Evolutionary conservation across 345 rosid genomes (phyloP), one percentile per base, ranked within the genome.

Genomic region (Acer campestre): DNA sequence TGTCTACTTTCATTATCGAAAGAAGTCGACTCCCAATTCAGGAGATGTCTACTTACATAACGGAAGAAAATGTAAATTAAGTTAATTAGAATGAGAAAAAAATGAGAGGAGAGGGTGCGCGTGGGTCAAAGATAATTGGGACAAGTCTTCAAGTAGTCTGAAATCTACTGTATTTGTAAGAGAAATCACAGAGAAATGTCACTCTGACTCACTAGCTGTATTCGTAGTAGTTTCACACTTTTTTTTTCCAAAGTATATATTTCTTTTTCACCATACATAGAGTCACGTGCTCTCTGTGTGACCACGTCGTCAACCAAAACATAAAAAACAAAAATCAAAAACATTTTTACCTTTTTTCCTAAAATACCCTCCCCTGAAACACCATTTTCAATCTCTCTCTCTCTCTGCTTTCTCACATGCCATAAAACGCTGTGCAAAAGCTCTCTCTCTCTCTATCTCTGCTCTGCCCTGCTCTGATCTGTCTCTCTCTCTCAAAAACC

Each of bases 381-480:
- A 68, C 87, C 81, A 82, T 80, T 85, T 77, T 83, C 84, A 73
- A 74, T 78, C 55, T 29, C 81, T 8, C 25, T 8, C 25, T 25
- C 25, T 25, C 14, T 27, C 10, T 61, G 13, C 23, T 22, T 3
- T 62, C 17, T 62, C 74, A 23, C 17, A 25, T 49, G 63, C 80
- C 87, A 87, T 77, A 67, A 85, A 83, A 85, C 87, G 79, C 82
- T 80, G 84, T 82, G 86, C 86, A 83, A 85, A 88, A 84, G 80
- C 85, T 63, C 80, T 35, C 46, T 42, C 46, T 78, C 67, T 71
- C 35, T 31, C 35, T 31, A 5, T 31, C 35, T 31, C 35, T 31
- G 5, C 3, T 4, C 38, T 4, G 38, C 38, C 4, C 38, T 31
- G 6, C 38, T 35, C 38, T 73, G 44, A 44, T 67, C 77, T 75